Percentiles rank a stretch among this genome's conserved stretches.
Evolutionary conservation across 306 rosid genomes (phyloP).

Genomic region (Prunus persica): DNA sequence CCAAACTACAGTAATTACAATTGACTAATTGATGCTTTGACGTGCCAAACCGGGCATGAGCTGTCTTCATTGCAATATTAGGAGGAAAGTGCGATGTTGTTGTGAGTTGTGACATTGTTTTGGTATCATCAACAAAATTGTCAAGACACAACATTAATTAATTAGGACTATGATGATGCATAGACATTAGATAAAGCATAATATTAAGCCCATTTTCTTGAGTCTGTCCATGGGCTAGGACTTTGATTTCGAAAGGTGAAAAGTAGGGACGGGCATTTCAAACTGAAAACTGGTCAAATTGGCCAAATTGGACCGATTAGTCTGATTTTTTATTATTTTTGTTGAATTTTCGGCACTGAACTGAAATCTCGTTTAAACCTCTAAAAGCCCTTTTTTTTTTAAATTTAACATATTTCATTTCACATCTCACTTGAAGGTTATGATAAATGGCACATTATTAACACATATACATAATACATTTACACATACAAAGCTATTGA

Average conservation of each 20-base stretch:
- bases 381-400: rapidly evolving
- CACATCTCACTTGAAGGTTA: too few relatives aligned
- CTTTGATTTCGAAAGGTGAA: not conserved
- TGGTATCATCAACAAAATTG: not conserved
- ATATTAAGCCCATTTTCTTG: not conserved
- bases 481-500: not conserved
- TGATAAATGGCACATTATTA: too few relatives aligned
- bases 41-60: not conserved
- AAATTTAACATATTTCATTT: too few relatives aligned
- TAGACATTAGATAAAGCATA: not conserved
- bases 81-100: not conserved
- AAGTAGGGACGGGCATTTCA: not conserved
- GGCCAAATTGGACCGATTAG: too few relatives aligned
- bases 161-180: not conserved
- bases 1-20: not conserved
- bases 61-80: not conserved
- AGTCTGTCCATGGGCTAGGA: not conserved
- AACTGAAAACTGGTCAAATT: too few relatives aligned
- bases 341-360: too few relatives aligned
- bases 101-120: not conserved
- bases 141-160: not conserved
- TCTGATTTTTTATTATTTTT: too few relatives aligned
- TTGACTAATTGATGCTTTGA: not conserved
- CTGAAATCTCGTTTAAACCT: too few relatives aligned
- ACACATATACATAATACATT: too few relatives aligned